These are phyloP conservation scores for Colletotrichum tropicicola DNA, from an alignment of 2,329 filamentous ascomycete genomes.

Conservation along the genomic window DNA sequence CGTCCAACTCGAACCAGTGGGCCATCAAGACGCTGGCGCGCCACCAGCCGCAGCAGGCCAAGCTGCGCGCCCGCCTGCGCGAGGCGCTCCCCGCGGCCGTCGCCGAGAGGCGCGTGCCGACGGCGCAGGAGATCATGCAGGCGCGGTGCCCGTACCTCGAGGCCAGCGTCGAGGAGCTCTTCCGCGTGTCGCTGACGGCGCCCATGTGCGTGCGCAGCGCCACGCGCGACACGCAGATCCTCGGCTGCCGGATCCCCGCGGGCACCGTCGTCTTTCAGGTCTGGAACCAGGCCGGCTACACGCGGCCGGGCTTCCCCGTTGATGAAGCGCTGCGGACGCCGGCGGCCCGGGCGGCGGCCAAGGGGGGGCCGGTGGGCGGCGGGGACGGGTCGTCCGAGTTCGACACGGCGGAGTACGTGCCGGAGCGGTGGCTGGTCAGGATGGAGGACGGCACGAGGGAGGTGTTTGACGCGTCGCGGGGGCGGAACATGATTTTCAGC, in stretches of 20 bases:
- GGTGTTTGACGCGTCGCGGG: conserved; percentile 42
- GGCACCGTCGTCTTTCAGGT: conserved; percentile 33
- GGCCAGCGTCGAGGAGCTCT: conserved; percentile 39
- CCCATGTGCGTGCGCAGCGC: conserved; percentile 36
- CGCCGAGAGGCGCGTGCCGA: conserved; percentile 32
- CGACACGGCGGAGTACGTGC: conserved; percentile 40
- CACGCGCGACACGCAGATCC: conserved; percentile 36
- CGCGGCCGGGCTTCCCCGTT: conserved; percentile 36
- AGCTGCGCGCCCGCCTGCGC: conserved; percentile 36
- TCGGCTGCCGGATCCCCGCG: conserved; percentile 39
- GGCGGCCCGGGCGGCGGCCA: conserved; percentile 22
- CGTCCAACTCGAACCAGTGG: conserved; percentile 35
- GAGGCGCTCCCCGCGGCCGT: conserved; percentile 27
- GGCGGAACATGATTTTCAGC: conserved; percentile 46
- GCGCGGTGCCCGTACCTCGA: conserved; percentile 38
- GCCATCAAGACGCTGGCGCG: conserved; percentile 33
- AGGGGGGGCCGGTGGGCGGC: conserved; percentile 36
- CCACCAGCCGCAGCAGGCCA: conserved; percentile 36
- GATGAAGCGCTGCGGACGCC: conserved; percentile 38
- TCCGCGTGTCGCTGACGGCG: conserved; percentile 36
- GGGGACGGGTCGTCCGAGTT: conserved; percentile 4
- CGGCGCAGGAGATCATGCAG: conserved; percentile 33
- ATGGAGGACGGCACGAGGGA: conserved; percentile 20
- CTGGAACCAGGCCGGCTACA: conserved; percentile 35
- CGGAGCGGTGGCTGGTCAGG: conserved; percentile 46